Conservation (phyloP, 176 grass and related monocot genomes). For the Bonia amplexicaulis region DNA sequence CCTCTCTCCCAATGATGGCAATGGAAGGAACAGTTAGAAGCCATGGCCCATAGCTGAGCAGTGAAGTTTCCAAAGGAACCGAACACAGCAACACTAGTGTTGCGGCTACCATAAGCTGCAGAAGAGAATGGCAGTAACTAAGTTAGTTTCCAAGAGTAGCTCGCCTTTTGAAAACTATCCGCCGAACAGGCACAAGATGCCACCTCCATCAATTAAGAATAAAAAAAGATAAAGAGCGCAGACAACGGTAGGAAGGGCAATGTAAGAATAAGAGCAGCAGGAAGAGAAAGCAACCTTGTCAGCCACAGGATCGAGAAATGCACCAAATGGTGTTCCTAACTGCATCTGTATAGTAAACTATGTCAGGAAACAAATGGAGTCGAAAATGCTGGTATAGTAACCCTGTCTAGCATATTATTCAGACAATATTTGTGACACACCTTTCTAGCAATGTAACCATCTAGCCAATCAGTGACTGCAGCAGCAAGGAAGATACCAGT, state of each 20-base stretch:
- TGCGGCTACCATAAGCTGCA: constrained; percentile 97
- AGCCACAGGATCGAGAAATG: constrained; percentile 99
- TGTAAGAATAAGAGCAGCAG: not conserved
- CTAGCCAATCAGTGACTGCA: constrained; percentile 93
- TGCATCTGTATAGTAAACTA: constrained; percentile 59
- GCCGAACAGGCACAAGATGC: not conserved
- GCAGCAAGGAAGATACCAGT: constrained; percentile 91
- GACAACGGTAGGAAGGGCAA: not conserved
- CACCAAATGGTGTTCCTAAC: constrained; percentile 92
- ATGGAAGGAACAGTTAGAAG: constrained; percentile 91
- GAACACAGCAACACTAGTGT: constrained; percentile 88
- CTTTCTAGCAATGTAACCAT: constrained; percentile 98
- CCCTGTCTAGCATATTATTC: constrained; percentile 7
- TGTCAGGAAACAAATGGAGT: constrained; percentile 10
- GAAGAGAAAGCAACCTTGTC: constrained; percentile 75
- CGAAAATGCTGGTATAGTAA: not conserved
- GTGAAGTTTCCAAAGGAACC: constrained; percentile 68
- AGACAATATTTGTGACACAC: constrained; percentile 37
- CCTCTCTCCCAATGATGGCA: constrained; percentile 99
- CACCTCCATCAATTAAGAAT: not conserved
- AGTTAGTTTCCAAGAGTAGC: constrained; percentile 13
- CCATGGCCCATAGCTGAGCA: constrained; percentile 64
- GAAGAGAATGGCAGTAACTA: constrained; percentile 4
- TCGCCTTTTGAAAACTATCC: not conserved
- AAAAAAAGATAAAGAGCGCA: not conserved